These are phyloP conservation scores for Colletotrichum incanum DNA, from an alignment of 2,329 filamentous ascomycete genomes.

Conservation along the genomic window DNA sequence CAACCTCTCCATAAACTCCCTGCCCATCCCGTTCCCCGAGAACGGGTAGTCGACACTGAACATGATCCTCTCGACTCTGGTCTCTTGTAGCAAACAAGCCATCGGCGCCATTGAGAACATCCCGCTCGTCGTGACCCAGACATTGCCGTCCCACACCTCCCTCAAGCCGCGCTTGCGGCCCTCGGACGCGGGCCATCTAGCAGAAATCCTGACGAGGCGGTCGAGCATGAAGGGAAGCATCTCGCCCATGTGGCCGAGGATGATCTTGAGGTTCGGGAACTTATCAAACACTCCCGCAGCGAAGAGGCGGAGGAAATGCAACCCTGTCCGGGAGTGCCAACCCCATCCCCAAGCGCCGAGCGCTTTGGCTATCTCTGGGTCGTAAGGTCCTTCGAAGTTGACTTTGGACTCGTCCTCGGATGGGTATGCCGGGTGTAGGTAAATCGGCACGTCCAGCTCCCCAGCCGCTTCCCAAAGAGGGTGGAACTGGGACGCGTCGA, in stretches of 20 bases:
- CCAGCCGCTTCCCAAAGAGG: slow-evolving; percentile 54
- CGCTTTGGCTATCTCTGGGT: slow-evolving; percentile 72
- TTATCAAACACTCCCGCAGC: slow-evolving; percentile 54
- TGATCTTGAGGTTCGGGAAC: slow-evolving; percentile 55
- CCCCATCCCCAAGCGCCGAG: slow-evolving; percentile 61
- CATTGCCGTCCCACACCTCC: slow-evolving; percentile 69
- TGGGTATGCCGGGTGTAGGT: slow-evolving; percentile 60
- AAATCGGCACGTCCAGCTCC: slow-evolving; percentile 65
- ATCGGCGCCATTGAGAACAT: slow-evolving; percentile 66
- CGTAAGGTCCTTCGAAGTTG: slow-evolving; percentile 51
- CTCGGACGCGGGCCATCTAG: slow-evolving; percentile 45
- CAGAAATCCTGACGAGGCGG: slow-evolving; percentile 52
- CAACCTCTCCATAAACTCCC: slow-evolving; percentile 64
- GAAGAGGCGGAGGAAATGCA: slow-evolving; percentile 55
- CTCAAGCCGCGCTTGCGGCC: slow-evolving; percentile 56
- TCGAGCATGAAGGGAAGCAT: slow-evolving; percentile 70
- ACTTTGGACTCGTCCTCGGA: slow-evolving; percentile 44
- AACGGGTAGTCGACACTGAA: slow-evolving; percentile 74
- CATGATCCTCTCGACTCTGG: slow-evolving; percentile 64
- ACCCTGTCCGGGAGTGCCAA: slow-evolving; percentile 30
- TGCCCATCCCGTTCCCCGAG: slow-evolving; percentile 62
- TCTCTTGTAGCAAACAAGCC: slow-evolving; percentile 61
- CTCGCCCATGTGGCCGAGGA: slow-evolving; percentile 60
- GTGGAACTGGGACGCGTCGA: slow-evolving; percentile 50
- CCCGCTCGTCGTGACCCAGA: slow-evolving; percentile 72